These are phyloP conservation scores for Rhodotorula sp. DNA, from an alignment of 1,284 basidiomycete species.

Conservation along the genomic window DNA sequence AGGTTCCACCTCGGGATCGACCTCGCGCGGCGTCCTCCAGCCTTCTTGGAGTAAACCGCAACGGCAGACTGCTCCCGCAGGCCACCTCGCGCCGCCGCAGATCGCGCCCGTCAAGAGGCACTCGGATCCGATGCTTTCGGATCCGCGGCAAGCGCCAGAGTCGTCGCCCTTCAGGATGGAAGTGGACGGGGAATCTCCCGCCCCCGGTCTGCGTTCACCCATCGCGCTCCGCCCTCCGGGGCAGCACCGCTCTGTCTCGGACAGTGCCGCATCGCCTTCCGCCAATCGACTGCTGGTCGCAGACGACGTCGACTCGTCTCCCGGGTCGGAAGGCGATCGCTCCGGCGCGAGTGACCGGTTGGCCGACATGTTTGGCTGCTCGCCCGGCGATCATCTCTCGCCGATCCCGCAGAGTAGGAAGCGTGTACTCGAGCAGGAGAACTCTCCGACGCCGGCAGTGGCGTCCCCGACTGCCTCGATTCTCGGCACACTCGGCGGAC, in stretches of 20 bases:
- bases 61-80: constrained; percentile 5
- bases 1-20: too few relatives aligned
- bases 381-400: constrained; percentile 19
- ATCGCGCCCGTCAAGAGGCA: constrained; percentile 23
- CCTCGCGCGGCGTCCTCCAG: constrained; percentile 3
- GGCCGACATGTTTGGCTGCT: constrained; percentile 25
- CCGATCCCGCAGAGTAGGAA: constrained; percentile 37
- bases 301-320: neutral
- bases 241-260: constrained; percentile 31
- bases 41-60: constrained; percentile 12
- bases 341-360: constrained; percentile 28
- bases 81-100: constrained; percentile 18
- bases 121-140: constrained; percentile 33
- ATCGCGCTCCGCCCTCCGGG: constrained; percentile 12
- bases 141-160: constrained; percentile 1
- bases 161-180: constrained; percentile 38
- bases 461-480: constrained; percentile 12
- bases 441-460: constrained; percentile 29
- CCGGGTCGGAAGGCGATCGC: constrained; percentile 14
- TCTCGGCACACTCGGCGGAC: constrained; percentile 5
- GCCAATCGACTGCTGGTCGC: neutral
- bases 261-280: constrained; percentile 7
- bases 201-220: constrained; percentile 15
- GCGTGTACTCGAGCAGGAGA: constrained; percentile 37
- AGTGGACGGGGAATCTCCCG: constrained; percentile 36